Percentiles rank a stretch among this genome's conserved stretches.
phyloP scores from a whole-genome alignment of 2,329 filamentous ascomycete species.

The Talaromyces sp. region DNA sequence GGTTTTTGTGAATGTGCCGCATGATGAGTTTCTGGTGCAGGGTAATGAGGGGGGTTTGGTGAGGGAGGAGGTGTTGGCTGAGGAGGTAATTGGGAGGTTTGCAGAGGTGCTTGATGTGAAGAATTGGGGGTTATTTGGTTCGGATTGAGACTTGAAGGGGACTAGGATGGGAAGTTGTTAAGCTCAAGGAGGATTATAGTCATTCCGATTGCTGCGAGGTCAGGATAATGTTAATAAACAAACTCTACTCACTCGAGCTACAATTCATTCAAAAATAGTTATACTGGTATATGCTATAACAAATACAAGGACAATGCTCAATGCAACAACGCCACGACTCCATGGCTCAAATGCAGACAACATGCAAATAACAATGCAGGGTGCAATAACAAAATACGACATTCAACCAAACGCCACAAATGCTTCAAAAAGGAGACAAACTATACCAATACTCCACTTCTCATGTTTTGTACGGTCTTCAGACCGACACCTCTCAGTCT shows the following conservation, averaged over 20 bases:
- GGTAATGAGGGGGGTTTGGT: conserved; percentile 64
- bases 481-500: conserved; percentile 42
- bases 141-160: not conserved
- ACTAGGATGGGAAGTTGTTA: not conserved
- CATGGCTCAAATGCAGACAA: conserved; percentile 9
- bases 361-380: conserved; percentile 1
- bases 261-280: not conserved
- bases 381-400: conserved; percentile 2
- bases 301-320: not conserved
- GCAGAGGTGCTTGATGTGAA: conserved; percentile 70
- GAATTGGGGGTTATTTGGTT: conserved; percentile 71
- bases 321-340: conserved; percentile 7
- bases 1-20: conserved; percentile 82
- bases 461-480: conserved; percentile 46
- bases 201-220: not conserved
- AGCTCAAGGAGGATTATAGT: not conserved
- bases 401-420: conserved; percentile 5
- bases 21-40: conserved; percentile 66
- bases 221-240: not conserved
- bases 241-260: not conserved
- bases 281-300: not conserved
- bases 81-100: conserved; percentile 43
- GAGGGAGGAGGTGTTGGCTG: conserved; percentile 55
- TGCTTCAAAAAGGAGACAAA: conserved; percentile 1
- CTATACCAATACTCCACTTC: conserved; percentile 37